These are phyloP conservation scores for Myrmaecium sp. DNA, from an alignment of 2,329 filamentous ascomycete genomes.

Conservation along the genomic window DNA sequence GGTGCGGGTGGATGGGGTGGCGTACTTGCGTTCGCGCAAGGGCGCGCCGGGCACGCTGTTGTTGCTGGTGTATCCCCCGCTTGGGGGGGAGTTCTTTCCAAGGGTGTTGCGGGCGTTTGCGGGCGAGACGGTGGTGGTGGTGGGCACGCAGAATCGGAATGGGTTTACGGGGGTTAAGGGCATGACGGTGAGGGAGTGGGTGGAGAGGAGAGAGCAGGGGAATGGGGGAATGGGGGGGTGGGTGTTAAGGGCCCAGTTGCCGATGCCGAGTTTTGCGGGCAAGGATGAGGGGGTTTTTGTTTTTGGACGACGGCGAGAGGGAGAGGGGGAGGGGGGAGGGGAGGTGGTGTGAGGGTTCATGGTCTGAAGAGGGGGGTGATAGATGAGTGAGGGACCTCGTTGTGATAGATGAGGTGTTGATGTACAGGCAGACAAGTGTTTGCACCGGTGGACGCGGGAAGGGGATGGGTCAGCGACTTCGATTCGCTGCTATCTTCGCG, in stretches of 20 bases:
- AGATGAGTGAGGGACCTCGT: too few species aligned
- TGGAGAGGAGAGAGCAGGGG: constrained; percentile 49
- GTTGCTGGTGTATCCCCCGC: constrained; percentile 57
- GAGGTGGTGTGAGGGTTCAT: too few species aligned
- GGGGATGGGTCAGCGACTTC: too few species aligned
- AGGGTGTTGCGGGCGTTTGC: constrained; percentile 42
- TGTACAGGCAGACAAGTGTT: too few species aligned
- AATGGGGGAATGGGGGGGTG: constrained; percentile 38
- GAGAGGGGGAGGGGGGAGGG: too few species aligned
- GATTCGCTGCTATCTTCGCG: too few species aligned
- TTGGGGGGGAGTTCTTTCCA: constrained; percentile 49
- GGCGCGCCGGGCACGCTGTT: constrained; percentile 41
- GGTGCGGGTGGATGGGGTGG: constrained; percentile 39
- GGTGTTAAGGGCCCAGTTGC: constrained; percentile 44
- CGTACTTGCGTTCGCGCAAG: constrained; percentile 34
- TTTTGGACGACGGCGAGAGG: constrained; percentile 27
- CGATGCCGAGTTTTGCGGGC: constrained; percentile 56
- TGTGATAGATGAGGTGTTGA: too few species aligned
- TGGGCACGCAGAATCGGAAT: constrained; percentile 58
- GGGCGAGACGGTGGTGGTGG: constrained; percentile 50
- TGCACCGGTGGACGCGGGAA: too few species aligned
- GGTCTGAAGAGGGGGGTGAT: too few species aligned
- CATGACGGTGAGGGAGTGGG: constrained; percentile 49
- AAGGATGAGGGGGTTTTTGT: constrained; percentile 63
- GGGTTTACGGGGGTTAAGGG: constrained; percentile 55